These are phyloP conservation scores for Phytophthora litchii DNA, from an alignment of 352 stramenopile species.

Conservation along the genomic window DNA sequence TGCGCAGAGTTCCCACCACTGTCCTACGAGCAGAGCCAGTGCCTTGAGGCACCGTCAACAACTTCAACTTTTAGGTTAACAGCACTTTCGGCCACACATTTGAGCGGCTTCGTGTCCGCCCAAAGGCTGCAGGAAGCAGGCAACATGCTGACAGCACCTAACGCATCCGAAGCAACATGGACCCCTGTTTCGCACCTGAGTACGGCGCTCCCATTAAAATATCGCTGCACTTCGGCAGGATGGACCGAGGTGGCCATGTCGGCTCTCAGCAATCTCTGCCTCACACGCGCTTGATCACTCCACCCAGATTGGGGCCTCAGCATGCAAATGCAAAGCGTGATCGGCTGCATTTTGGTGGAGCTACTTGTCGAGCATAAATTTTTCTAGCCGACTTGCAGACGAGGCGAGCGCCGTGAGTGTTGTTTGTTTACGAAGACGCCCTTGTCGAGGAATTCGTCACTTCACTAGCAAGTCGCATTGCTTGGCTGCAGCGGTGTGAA, in stretches of 20 bases:
- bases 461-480: slow-evolving; percentile 6
- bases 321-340: neutral
- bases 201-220: slow-evolving; percentile 1
- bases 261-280: slow-evolving; percentile 9
- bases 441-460: slow-evolving; percentile 2
- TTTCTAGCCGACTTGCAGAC: slow-evolving; percentile 22
- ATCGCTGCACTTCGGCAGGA: slow-evolving; percentile 1
- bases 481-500: no score
- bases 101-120: no score
- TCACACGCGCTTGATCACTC: neutral
- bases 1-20: no score
- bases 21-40: no score
- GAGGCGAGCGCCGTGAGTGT: slow-evolving; percentile 11
- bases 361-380: slow-evolving; percentile 15
- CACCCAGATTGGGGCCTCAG: no score
- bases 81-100: no score
- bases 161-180: neutral
- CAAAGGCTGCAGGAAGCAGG: neutral
- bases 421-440: slow-evolving; percentile 8
- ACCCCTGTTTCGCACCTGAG: neutral
- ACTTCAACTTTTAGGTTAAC: no score
- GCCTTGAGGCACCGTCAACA: no score
- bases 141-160: neutral
- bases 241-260: slow-evolving; percentile 6
- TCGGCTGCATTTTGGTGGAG: slow-evolving; percentile 18